Evolutionary conservation across 805 yeast species (phyloP).

Genomic region (Sporopachydermia lactativora): DNA sequence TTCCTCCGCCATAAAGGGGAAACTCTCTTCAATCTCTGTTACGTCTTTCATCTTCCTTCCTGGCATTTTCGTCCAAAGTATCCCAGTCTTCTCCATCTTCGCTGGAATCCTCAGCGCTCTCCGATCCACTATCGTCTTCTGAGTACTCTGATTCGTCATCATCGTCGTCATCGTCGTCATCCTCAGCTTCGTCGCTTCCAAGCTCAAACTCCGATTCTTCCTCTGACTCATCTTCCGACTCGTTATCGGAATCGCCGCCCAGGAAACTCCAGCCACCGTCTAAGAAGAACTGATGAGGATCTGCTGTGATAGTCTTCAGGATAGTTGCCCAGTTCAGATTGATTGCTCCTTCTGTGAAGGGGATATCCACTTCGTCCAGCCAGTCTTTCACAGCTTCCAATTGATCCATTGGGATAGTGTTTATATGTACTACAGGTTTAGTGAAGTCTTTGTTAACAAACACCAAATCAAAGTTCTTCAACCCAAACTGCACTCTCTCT

Average conservation of each 20-base stretch:
- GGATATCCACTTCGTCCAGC: slow-evolving; percentile 96
- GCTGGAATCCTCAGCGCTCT: slow-evolving; percentile 3
- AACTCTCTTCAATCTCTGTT: too few relatives aligned
- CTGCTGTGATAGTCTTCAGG: slow-evolving; percentile 85
- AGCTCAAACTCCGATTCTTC: slow-evolving; percentile 59
- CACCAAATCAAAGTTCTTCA: slow-evolving; percentile 93
- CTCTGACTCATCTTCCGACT: slow-evolving; percentile 49
- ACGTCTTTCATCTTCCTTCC: slow-evolving; percentile 25
- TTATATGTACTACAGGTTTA: slow-evolving; percentile 80
- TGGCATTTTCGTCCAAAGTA: slow-evolving; percentile 45
- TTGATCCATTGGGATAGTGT: slow-evolving; percentile 87
- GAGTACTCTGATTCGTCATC: slow-evolving; percentile 25
- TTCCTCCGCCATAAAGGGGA: too few relatives aligned
- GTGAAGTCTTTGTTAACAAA: slow-evolving; percentile 87
- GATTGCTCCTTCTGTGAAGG: slow-evolving; percentile 87
- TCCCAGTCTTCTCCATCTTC: slow-evolving; percentile 37
- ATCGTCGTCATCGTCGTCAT: slow-evolving; percentile 47
- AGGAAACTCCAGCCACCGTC: slow-evolving; percentile 97
- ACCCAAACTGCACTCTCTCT: slow-evolving; percentile 95
- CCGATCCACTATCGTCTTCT: slow-evolving; percentile 19
- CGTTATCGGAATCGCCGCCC: slow-evolving; percentile 77
- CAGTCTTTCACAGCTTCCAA: slow-evolving; percentile 89
- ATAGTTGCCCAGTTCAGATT: slow-evolving; percentile 92
- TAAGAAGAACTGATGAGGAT: slow-evolving; percentile 85
- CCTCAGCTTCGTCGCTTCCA: slow-evolving; percentile 43